These are phyloP conservation scores for Malassezia pachydermatis DNA, from an alignment of 1,284 basidiomycete species.

Conservation along the genomic window DNA sequence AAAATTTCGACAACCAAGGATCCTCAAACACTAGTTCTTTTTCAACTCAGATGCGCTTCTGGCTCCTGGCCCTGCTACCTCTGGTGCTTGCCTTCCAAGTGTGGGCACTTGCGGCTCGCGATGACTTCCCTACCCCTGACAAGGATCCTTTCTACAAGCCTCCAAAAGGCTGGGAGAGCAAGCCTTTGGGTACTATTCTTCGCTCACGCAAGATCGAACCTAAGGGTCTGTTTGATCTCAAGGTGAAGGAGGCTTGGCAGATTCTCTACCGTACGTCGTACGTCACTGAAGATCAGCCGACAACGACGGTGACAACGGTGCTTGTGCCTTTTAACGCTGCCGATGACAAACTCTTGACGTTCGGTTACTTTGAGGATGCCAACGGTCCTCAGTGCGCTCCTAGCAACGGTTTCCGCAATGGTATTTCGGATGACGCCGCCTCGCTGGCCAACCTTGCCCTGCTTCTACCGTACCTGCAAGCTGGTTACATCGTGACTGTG, in stretches of 20 bases:
- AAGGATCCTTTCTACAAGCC: constrained; percentile 32
- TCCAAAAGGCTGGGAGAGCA: constrained; percentile 17
- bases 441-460: not conserved
- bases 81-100: not conserved
- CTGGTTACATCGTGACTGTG: constrained; percentile 27
- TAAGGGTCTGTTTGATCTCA: constrained; percentile 4
- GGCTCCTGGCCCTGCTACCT: not conserved
- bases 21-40: too few relatives aligned
- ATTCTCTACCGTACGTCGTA: constrained; percentile 25
- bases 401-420: constrained; percentile 13
- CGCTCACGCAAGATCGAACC: constrained; percentile 16
- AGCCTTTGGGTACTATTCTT: constrained; percentile 25
- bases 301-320: constrained; percentile 24
- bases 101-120: not conserved
- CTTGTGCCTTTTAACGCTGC: constrained; percentile 22
- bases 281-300: not conserved
- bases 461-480: constrained; percentile 11
- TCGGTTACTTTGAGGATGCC: constrained; percentile 22
- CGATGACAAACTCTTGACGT: constrained; percentile 22
- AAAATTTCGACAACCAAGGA: too few relatives aligned
- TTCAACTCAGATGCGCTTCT: constrained; percentile 3
- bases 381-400: constrained; percentile 26
- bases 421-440: not conserved
- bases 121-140: not conserved
- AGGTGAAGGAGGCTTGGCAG: constrained; percentile 19